These are phyloP conservation scores for Hebeloma cylindrosporum DNA, from an alignment of 768 basidiomycete species.

Conservation along the genomic window DNA sequence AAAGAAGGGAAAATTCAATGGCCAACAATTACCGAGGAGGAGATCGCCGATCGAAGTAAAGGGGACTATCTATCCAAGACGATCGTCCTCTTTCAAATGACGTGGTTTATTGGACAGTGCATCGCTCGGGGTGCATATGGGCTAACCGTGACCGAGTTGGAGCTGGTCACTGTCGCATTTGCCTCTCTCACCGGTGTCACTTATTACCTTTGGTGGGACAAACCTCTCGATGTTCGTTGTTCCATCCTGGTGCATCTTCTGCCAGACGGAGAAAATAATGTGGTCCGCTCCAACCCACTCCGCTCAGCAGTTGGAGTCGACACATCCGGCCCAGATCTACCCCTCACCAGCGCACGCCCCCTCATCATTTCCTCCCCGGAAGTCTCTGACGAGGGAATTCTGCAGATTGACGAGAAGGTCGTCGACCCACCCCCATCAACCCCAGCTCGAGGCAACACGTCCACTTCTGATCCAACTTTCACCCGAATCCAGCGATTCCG, in stretches of 20 bases:
- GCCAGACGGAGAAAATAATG: too few species aligned
- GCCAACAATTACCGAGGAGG: slow-evolving; percentile 3
- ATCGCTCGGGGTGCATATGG: slow-evolving; percentile 13
- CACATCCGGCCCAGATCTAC: too few species aligned
- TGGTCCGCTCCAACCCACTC: too few species aligned
- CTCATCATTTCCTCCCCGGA: too few species aligned
- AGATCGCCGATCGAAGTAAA: slow-evolving; percentile 20
- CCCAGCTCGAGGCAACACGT: too few species aligned
- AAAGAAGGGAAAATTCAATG: not conserved
- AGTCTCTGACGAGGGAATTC: too few species aligned
- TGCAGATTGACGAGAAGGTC: too few species aligned
- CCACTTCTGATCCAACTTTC: too few species aligned
- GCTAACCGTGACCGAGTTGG: slow-evolving; percentile 18
- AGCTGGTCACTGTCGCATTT: slow-evolving; percentile 17
- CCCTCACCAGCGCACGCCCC: too few species aligned
- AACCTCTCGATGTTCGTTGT: slow-evolving; percentile 16
- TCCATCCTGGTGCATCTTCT: slow-evolving; percentile 8
- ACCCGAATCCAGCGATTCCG: too few species aligned
- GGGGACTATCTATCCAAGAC: slow-evolving; percentile 15
- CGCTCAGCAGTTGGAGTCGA: too few species aligned
- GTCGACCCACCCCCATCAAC: too few species aligned
- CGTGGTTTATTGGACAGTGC: slow-evolving; percentile 21
- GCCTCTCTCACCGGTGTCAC: slow-evolving; percentile 15
- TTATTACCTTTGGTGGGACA: slow-evolving; percentile 19
- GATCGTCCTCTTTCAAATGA: slow-evolving; percentile 17